A percentile compares a stretch with the other conserved stretches of the same genome.
phyloP scores from a whole-genome alignment of 768 basidiomycete genomes.

The Butyriboletus loyo region DNA sequence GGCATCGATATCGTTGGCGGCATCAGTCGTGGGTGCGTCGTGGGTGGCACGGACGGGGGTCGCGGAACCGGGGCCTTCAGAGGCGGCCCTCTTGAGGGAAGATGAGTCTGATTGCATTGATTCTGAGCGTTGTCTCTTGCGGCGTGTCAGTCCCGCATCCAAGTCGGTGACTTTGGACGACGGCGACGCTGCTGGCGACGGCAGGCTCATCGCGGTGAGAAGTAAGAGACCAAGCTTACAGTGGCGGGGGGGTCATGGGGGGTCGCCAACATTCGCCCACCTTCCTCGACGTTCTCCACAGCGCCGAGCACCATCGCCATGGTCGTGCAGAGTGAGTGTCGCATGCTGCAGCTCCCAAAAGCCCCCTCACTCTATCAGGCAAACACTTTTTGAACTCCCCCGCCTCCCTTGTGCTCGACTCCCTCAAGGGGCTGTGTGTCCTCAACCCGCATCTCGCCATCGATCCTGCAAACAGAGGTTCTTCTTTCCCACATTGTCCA shows the following conservation, averaged over 20 bases:
- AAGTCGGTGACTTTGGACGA: slow-evolving; percentile 39
- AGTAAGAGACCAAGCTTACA: neutral
- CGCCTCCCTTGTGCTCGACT: slow-evolving; percentile 69
- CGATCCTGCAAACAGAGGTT: slow-evolving; percentile 71
- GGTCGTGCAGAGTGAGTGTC: neutral
- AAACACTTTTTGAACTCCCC: slow-evolving; percentile 84
- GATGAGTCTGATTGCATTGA: slow-evolving; percentile 76
- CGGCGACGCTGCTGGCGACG: slow-evolving; percentile 42
- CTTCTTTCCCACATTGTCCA: neutral
- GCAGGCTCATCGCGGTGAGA: slow-evolving; percentile 40
- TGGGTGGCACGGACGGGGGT: slow-evolving; percentile 26
- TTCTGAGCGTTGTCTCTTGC: slow-evolving; percentile 72
- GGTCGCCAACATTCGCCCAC: slow-evolving; percentile 2
- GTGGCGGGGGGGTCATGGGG: slow-evolving; percentile 5
- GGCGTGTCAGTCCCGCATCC: slow-evolving; percentile 30
- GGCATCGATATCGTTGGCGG: slow-evolving; percentile 58
- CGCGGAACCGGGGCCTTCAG: slow-evolving; percentile 57
- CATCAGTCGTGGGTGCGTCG: slow-evolving; percentile 11
- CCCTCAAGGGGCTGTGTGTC: slow-evolving; percentile 67
- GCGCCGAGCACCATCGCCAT: neutral
- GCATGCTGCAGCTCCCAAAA: no score
- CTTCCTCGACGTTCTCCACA: neutral
- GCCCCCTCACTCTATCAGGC: neutral
- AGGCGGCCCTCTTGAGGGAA: slow-evolving; percentile 76
- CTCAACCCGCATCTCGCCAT: slow-evolving; percentile 71